Conservation (phyloP, 2,329 filamentous ascomycete species). For the Neofusicoccum umdonicola region DNA sequence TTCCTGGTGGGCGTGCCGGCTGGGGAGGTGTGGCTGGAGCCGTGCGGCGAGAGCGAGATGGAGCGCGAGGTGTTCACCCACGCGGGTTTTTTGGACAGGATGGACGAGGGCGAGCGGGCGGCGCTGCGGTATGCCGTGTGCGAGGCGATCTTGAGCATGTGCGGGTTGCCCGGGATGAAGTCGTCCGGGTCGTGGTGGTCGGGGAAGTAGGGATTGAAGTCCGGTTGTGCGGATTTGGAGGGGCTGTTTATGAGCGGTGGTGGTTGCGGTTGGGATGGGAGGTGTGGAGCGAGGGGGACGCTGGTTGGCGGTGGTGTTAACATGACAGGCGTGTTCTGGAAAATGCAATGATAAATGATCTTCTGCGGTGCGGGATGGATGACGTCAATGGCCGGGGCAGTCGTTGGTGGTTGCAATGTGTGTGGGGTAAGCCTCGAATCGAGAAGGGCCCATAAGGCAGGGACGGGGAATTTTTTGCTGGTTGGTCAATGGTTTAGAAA, state of each 20-base stretch:
- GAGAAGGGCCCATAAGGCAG: background rate
- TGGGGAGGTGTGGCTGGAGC: background rate
- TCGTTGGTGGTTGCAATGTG: background rate
- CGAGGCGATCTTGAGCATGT: conserved; percentile 27
- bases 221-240: no score
- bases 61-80: conserved; percentile 12
- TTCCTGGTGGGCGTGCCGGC: background rate
- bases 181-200: background rate
- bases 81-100: conserved; percentile 9
- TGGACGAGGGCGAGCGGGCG: conserved; percentile 16
- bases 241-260: background rate
- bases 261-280: background rate
- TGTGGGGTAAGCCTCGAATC: background rate
- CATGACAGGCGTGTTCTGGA: background rate
- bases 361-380: background rate
- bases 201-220: no score
- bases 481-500: background rate
- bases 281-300: background rate
- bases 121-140: conserved; percentile 23
- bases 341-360: background rate
- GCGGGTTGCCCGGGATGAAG: conserved; percentile 5
- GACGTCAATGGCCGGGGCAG: background rate
- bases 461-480: background rate
- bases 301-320: background rate
- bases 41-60: background rate